Base-by-base conservation (phyloP, 2,329 filamentous ascomycete genomes). In the Scopulariopsis brevicaulis region DNA sequence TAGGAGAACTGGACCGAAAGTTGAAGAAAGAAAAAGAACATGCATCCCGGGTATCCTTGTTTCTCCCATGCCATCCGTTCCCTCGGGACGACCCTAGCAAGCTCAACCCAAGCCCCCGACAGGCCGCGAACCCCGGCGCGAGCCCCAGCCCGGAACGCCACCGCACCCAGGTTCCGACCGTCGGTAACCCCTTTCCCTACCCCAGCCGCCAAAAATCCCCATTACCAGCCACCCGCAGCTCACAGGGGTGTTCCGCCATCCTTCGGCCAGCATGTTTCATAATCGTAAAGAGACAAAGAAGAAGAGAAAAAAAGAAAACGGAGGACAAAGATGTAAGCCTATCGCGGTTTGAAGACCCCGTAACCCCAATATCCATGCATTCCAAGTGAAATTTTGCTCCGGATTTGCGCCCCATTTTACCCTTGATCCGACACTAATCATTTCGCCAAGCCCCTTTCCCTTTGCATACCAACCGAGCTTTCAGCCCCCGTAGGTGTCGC, bases 261-360 rank as follows among this genome's bases (percentile, higher is more conserved):
- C n/a, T n/a, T n/a, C n/a, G 8, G 28, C 24, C 7, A 28, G 24
- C 12, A 25, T 20, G 22, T 4, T 56, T 53, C 32, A 59, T 53
- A 53, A 53, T 28, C 32, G 58, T 52, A 60, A 58, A 57, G 43
- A 57, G 59, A 58, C n/a, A 58, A 59, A 60, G 53, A 50, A 63
- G 53, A 58, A 55, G 56, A 63, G 57, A 37, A 59, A 61, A 60
- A 57, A 60, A 59, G 61, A 61, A 61, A 62, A 60, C 12, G 40
- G 40, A 46, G 40, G 40, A 20, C 40, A 15, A 40, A 32, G 28
- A 32, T 46, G 37, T 40, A n/a, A 8, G 18, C 40, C 40, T n/a
- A 24, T 15, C 11, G 48, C 48, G 12, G 48, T 51, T 11, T 46
- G 28, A 3, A 46, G 7, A n/a, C 18, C 40, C 59, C 53, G 59